phyloP scores from a whole-genome alignment of 768 basidiomycete species.

The Tulasnella calospora region DNA sequence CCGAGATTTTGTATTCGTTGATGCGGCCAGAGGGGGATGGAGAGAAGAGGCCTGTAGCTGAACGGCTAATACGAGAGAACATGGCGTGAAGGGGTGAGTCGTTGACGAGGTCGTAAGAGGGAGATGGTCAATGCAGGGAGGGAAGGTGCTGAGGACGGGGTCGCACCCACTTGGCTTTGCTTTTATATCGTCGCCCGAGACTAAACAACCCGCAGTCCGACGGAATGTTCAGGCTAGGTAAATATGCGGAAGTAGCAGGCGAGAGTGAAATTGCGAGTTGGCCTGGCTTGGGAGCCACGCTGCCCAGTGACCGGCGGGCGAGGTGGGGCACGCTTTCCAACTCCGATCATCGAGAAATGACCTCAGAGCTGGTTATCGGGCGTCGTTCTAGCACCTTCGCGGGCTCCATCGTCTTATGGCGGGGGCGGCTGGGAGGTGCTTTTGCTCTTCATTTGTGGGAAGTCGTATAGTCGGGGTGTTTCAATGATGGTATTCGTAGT shows the following conservation, averaged over 20 bases:
- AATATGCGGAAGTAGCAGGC: neutral
- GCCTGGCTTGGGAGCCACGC: neutral
- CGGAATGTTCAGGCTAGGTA: neutral
- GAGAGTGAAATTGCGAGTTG: neutral
- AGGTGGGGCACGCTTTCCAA: neutral
- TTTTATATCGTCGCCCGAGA: neutral
- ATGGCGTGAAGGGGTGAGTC: neutral
- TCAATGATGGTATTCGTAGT: neutral
- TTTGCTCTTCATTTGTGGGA: neutral
- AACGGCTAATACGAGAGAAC: neutral
- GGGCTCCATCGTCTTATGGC: neutral
- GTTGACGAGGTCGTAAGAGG: neutral
- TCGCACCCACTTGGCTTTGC: neutral
- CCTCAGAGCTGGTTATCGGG: neutral
- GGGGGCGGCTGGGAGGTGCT: neutral
- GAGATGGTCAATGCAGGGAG: neutral
- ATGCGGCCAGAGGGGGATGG: neutral
- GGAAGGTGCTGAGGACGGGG: neutral
- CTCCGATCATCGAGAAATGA: neutral
- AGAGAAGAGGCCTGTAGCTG: constrained; percentile 6
- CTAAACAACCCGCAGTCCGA: neutral
- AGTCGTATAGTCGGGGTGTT: neutral
- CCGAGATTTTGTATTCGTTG: neutral
- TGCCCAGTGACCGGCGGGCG: neutral
- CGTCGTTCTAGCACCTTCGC: neutral